phyloP scores from a whole-genome alignment of 2,329 filamentous ascomycete species.

The Monosporascus sp. region DNA sequence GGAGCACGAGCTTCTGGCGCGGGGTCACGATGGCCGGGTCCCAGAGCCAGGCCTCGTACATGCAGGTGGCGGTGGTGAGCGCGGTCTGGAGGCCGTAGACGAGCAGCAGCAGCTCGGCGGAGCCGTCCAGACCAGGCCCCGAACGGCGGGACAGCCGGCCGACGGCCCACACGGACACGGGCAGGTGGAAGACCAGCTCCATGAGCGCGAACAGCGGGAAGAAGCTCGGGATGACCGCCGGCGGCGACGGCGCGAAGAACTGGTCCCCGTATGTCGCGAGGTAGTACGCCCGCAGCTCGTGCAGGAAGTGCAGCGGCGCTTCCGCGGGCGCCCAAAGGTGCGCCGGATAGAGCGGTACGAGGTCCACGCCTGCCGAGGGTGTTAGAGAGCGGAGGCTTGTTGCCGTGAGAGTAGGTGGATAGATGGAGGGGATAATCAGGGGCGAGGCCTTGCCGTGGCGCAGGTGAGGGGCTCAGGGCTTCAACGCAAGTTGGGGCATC shows the following conservation, averaged over 20 bases:
- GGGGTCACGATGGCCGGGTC: slow-evolving; percentile 37
- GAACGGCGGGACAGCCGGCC: slow-evolving; percentile 8
- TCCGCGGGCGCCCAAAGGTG: slow-evolving; percentile 35
- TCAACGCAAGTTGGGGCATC: neutral
- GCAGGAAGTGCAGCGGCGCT: slow-evolving; percentile 43
- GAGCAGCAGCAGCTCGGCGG: slow-evolving; percentile 44
- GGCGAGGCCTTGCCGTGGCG: no score
- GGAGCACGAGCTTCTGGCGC: slow-evolving; percentile 39
- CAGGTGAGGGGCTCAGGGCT: no score
- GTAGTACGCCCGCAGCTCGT: slow-evolving; percentile 41
- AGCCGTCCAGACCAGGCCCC: slow-evolving; percentile 25
- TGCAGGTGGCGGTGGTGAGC: slow-evolving; percentile 46
- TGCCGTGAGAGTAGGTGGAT: neutral
- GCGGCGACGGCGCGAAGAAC: slow-evolving; percentile 36
- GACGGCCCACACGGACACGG: slow-evolving; percentile 43
- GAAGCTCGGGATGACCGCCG: slow-evolving; percentile 37
- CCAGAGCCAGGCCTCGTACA: slow-evolving; percentile 45
- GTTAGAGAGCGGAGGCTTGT: neutral
- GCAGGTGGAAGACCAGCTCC: slow-evolving; percentile 46
- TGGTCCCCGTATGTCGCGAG: slow-evolving; percentile 45
- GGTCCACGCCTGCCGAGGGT: slow-evolving; percentile 41
- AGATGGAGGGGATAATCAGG: neutral
- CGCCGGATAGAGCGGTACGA: slow-evolving; percentile 46
- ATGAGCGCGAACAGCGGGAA: slow-evolving; percentile 45
- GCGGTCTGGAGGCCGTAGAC: slow-evolving; percentile 46